Base-by-base conservation (phyloP, 2,329 filamentous ascomycete genomes). In the Sclerotinia minor region DNA sequence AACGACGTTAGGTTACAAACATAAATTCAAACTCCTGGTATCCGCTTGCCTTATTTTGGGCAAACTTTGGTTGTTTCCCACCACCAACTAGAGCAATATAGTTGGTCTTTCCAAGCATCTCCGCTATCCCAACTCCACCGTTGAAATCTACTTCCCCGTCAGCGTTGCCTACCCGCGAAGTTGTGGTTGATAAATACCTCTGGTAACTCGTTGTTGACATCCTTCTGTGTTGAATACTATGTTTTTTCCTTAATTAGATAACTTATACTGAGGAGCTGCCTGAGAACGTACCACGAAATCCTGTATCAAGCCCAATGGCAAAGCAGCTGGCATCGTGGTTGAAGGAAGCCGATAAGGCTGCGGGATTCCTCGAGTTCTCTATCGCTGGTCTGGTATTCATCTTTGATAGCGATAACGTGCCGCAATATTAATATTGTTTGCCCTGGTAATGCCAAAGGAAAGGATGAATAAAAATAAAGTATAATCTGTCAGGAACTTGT, bases 351-450 rank as follows among this genome's bases (percentile, higher is more conserved):
- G 92, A 96, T 49, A 97, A 85, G 15, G 93, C 94, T 69, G 89
- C 85, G 5, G 91, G 89, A 65, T 89, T 87, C 54, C 84, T 85
- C 24, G 91, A 88, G 63, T 88, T 87, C 81, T 96, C 92, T 76
- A 98, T 92, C 67, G 91, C 87, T 64, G 90, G 91, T 69, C 94
- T 86, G 54, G 93, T 96, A 78, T 98, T 95, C 95, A 98, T 99
- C 81, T 76, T 69, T 50, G 61, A 63, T 41, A 47, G 67, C 45
- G 41, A 65, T 58, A 53, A 60, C 65, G 26, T 47, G 53, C 58
- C 19, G 29, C 47, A 24, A 35, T 65, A 47, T 58, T 45, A 24
- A 35, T 65, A 47, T 58, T 45, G 21, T 38, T 38, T 57, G 17
- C 45, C 21, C 38, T 35, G 15, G 38, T 32, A 17, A 29, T 38